These are phyloP conservation scores for Fusarium redolens DNA, from an alignment of 2,329 filamentous ascomycete species.

Conservation along the genomic window DNA sequence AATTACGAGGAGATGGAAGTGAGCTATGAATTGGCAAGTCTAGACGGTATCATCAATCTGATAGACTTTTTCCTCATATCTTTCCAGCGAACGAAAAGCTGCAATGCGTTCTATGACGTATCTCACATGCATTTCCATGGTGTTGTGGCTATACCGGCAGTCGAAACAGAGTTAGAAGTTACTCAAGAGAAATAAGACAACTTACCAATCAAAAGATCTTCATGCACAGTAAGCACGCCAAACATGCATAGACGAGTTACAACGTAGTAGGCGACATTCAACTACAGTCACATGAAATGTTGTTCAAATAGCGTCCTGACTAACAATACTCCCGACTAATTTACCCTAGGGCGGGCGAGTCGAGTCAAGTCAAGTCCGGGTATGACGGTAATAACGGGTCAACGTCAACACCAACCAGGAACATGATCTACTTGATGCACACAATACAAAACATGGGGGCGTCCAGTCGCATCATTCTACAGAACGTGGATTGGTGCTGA, in stretches of 20 bases:
- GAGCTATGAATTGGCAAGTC: background rate
- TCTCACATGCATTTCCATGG: background rate
- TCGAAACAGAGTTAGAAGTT: conserved; percentile 17
- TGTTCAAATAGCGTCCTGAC: background rate
- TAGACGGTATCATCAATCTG: background rate
- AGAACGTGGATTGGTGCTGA: background rate
- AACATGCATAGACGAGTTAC: background rate
- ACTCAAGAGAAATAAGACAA: background rate
- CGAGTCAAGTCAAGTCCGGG: background rate
- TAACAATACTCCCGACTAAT: background rate
- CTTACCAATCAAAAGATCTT: background rate
- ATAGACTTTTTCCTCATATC: background rate
- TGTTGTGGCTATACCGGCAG: conserved; percentile 10
- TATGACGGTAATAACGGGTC: conserved; percentile 1
- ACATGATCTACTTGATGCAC: background rate
- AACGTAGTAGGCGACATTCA: background rate
- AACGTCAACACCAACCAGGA: background rate
- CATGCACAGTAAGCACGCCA: background rate
- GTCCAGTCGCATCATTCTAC: background rate
- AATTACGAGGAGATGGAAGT: background rate
- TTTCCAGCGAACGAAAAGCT: background rate
- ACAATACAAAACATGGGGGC: background rate
- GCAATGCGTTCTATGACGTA: background rate
- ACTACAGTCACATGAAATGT: background rate
- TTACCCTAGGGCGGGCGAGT: background rate